Conservation (phyloP, 306 rosid species). For the Vigna reflexopilosa region DNA sequence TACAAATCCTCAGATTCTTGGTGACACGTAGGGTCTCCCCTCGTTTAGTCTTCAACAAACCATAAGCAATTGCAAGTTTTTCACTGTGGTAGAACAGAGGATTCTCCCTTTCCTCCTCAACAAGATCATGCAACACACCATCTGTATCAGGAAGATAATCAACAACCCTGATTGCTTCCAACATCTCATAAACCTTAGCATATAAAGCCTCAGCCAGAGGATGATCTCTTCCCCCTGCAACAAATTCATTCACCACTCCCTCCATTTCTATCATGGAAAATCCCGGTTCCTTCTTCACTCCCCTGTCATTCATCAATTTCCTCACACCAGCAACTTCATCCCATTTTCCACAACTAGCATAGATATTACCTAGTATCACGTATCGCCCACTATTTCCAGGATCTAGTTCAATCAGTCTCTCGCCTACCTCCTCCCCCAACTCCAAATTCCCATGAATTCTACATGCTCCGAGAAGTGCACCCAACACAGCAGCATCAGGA, state of each 20-base stretch:
- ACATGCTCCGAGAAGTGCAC: slow-evolving; percentile 83
- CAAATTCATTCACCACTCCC: slow-evolving; percentile 63
- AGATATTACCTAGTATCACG: slow-evolving; percentile 63
- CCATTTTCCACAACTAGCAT: slow-evolving; percentile 68
- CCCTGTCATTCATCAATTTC: slow-evolving; percentile 67
- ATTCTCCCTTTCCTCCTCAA: slow-evolving; percentile 47
- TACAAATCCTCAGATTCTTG: slow-evolving; percentile 70
- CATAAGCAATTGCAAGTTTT: slow-evolving; percentile 70
- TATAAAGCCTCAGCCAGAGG: slow-evolving; percentile 51
- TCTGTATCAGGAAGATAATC: slow-evolving; percentile 38
- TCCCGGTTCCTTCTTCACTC: slow-evolving; percentile 72
- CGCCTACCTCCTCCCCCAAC: slow-evolving; percentile 63
- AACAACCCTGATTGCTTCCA: slow-evolving; percentile 32
- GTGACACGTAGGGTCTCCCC: slow-evolving; percentile 54
- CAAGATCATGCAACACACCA: slow-evolving; percentile 32
- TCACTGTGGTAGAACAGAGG: slow-evolving; percentile 65
- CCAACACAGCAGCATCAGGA: slow-evolving; percentile 64
- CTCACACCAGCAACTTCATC: slow-evolving; percentile 63
- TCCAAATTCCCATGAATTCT: slow-evolving; percentile 63
- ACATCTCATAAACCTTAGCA: slow-evolving; percentile 14
- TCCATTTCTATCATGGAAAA: slow-evolving; percentile 66
- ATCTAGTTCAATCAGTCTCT: slow-evolving; percentile 63
- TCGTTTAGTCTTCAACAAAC: slow-evolving; percentile 55
- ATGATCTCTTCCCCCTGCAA: slow-evolving; percentile 65
- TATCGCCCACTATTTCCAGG: slow-evolving; percentile 73